These are phyloP conservation scores for Bertia moriformis DNA, from an alignment of 2,329 filamentous ascomycete species.

Conservation along the genomic window DNA sequence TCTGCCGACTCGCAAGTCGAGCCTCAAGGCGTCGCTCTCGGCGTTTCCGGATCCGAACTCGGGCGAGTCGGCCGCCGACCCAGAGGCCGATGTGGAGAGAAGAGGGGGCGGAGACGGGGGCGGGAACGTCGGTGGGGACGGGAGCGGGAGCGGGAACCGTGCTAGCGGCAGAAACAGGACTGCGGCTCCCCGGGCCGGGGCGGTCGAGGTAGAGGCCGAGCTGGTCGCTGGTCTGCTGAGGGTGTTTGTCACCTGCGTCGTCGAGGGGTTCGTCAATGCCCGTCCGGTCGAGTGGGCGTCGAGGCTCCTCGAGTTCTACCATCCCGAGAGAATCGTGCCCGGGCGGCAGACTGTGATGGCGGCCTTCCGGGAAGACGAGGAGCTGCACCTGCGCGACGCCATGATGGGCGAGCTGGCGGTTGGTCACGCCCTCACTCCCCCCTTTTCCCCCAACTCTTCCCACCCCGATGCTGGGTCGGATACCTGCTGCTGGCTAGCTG, in stretches of 20 bases:
- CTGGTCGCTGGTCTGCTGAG: conserved; percentile 54
- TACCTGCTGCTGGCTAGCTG: neutral
- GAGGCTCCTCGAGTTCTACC: conserved; percentile 53
- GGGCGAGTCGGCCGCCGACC: conserved; percentile 44
- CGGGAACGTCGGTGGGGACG: conserved; percentile 4
- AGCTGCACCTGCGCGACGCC: conserved; percentile 44
- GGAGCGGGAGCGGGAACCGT: too few species aligned
- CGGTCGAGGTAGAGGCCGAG: conserved; percentile 44
- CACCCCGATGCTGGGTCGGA: conserved; percentile 2
- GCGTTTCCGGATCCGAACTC: conserved; percentile 36
- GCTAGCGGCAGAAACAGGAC: neutral
- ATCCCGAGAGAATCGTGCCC: conserved; percentile 48
- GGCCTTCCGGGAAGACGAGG: conserved; percentile 48
- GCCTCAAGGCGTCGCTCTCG: conserved; percentile 36
- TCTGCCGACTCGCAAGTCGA: conserved; percentile 43
- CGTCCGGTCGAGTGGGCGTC: conserved; percentile 46
- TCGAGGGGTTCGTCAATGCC: conserved; percentile 58
- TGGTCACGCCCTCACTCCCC: too few species aligned
- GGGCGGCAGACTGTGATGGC: conserved; percentile 45
- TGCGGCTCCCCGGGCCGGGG: too few species aligned
- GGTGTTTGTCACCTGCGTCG: conserved; percentile 62
- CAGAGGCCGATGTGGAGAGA: conserved; percentile 37
- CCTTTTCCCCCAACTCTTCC: neutral
- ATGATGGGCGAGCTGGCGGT: conserved; percentile 61
- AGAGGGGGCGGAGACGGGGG: conserved; percentile 15